Conservation (phyloP, 164 flowering plant species). For the Dillenia turbinata region DNA sequence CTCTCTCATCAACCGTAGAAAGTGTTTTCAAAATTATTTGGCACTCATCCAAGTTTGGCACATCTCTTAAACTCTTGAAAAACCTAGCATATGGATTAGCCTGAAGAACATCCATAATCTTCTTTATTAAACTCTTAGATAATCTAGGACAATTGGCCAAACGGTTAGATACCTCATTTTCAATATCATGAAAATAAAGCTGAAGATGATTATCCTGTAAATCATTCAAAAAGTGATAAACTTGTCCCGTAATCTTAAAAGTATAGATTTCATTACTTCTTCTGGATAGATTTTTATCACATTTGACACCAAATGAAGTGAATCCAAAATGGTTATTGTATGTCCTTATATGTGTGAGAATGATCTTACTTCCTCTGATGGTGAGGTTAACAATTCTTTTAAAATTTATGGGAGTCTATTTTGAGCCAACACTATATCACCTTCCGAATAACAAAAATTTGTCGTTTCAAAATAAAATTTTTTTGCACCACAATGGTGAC, state of each 20-base stretch:
- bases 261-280: constrained; percentile 4
- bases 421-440: not conserved
- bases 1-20: not conserved
- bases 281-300: not conserved
- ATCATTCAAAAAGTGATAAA: constrained; percentile 3
- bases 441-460: not conserved
- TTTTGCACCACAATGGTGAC: not conserved
- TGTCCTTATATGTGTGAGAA: not conserved
- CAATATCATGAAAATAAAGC: constrained; percentile 6
- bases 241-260: not conserved
- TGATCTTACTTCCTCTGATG: not conserved
- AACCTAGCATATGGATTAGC: not conserved
- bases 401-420: not conserved
- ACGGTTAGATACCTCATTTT: constrained; percentile 1
- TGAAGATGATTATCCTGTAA: not conserved
- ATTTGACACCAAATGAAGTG: constrained; percentile 2
- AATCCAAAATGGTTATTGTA: constrained; percentile 5
- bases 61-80: not conserved
- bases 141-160: not conserved
- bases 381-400: not conserved
- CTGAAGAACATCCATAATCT: not conserved
- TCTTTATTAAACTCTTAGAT: not conserved
- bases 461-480: not conserved
- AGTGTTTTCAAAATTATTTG: not conserved
- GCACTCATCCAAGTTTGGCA: not conserved